Evolutionary conservation across 164 flowering plant species (phyloP).

Genomic region (Pachysandra terminalis): DNA sequence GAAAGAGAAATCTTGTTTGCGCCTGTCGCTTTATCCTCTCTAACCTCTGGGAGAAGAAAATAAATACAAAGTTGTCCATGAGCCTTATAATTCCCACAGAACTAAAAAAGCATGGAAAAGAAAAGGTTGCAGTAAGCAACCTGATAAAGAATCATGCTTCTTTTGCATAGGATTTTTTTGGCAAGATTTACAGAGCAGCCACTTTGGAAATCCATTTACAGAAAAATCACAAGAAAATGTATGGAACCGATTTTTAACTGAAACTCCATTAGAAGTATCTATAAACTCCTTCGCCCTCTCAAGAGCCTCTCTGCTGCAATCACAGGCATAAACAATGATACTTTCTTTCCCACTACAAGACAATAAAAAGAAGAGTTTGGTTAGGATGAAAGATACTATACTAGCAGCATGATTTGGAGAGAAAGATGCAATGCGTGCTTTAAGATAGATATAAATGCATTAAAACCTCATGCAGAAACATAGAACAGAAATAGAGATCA

Average conservation of each 20-base stretch:
- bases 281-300: slow-evolving; percentile 56
- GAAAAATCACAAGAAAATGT: slow-evolving; percentile 75
- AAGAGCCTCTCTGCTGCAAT: slow-evolving; percentile 78
- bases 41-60: slow-evolving; percentile 28
- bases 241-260: slow-evolving; percentile 46
- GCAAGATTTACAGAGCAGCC: slow-evolving; percentile 63
- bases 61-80: not conserved
- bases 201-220: slow-evolving; percentile 50
- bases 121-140: slow-evolving; percentile 21
- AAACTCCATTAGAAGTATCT: slow-evolving; percentile 18
- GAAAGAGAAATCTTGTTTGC: slow-evolving; percentile 7
- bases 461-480: not conserved
- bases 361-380: slow-evolving; percentile 1
- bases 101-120: not conserved
- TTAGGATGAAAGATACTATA: not conserved
- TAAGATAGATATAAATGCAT: not conserved
- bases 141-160: slow-evolving; percentile 27
- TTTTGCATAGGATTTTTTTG: slow-evolving; percentile 18
- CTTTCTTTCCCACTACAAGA: slow-evolving; percentile 44
- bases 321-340: slow-evolving; percentile 71
- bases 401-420: not conserved
- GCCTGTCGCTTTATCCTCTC: slow-evolving; percentile 10
- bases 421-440: not conserved
- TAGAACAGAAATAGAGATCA: not conserved
- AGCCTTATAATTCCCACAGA: not conserved